Evolutionary conservation across 805 yeast genomes (phyloP).

Genomic region (Candida parachauliodes): DNA sequence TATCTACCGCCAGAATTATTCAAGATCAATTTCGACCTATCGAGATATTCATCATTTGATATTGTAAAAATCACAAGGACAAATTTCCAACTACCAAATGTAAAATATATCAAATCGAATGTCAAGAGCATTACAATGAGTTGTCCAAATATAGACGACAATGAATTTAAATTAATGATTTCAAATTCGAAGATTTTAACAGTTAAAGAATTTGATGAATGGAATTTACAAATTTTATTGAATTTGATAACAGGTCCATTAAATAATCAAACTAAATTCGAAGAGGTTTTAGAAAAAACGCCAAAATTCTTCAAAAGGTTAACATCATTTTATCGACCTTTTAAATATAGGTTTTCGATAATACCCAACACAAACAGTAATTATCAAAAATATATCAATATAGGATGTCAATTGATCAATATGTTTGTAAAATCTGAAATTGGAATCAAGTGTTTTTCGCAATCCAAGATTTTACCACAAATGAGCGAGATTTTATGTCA

Average conservation of each 20-base stretch:
- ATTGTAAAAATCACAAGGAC: slow-evolving; percentile 45
- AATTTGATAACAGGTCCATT: slow-evolving; percentile 83
- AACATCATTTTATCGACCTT: slow-evolving; percentile 85
- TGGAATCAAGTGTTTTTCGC: slow-evolving; percentile 64
- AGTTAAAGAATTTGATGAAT: slow-evolving; percentile 72
- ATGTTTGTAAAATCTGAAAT: slow-evolving; percentile 57
- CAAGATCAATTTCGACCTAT: slow-evolving; percentile 13
- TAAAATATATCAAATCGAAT: slow-evolving; percentile 17
- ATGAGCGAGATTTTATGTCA: slow-evolving; percentile 87
- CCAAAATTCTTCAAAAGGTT: slow-evolving; percentile 85
- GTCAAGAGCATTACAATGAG: slow-evolving; percentile 20
- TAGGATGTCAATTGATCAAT: slow-evolving; percentile 74
- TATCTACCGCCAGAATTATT: slow-evolving; percentile 50
- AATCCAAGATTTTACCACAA: slow-evolving; percentile 80
- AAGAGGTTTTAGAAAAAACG: slow-evolving; percentile 65
- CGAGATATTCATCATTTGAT: slow-evolving; percentile 41
- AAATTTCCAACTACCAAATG: slow-evolving; percentile 3
- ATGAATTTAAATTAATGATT: slow-evolving; percentile 62
- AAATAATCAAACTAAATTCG: slow-evolving; percentile 65
- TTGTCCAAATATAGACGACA: slow-evolving; percentile 49
- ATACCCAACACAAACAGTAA: slow-evolving; percentile 36
- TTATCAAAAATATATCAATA: slow-evolving; percentile 57
- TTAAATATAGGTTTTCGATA: slow-evolving; percentile 70
- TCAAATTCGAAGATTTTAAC: slow-evolving; percentile 66
- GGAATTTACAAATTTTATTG: slow-evolving; percentile 82